These are phyloP conservation scores for Baffinella frigidus DNA, from an alignment of 208 protist species.

Conservation along the genomic window DNA sequence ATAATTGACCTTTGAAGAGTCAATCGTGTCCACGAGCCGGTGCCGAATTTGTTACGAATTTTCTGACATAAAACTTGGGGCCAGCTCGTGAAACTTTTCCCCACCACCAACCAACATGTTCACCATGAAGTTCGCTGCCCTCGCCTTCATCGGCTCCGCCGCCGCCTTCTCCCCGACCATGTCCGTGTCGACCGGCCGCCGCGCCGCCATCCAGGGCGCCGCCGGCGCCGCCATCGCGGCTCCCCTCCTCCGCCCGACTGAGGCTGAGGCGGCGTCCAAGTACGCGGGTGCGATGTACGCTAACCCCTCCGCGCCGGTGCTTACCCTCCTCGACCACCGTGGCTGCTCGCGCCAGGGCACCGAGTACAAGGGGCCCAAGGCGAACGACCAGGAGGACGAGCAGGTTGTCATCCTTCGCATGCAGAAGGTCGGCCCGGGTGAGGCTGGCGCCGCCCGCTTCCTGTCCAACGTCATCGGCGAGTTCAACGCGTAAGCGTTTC, in stretches of 20 bases:
- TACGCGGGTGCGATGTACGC: constrained; percentile 38
- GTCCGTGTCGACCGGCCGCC: not conserved
- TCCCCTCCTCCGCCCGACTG: not conserved
- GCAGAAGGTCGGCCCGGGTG: too few species aligned
- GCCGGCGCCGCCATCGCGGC: not conserved
- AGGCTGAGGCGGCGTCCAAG: not conserved
- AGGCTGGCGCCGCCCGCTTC: too few species aligned
- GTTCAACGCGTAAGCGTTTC: too few species aligned
- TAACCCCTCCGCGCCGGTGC: not conserved
- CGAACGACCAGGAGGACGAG: constrained; percentile 52
- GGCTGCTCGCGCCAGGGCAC: constrained; percentile 15
- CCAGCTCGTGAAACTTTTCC: too few species aligned
- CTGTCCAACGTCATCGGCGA: too few species aligned
- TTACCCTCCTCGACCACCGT: constrained; percentile 58
- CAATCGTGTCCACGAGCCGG: too few species aligned
- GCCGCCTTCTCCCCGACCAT: constrained; percentile 51
- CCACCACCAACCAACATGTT: too few species aligned
- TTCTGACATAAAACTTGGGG: too few species aligned
- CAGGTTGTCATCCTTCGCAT: constrained; percentile 35
- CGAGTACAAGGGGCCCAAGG: constrained; percentile 10
- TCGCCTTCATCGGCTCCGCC: constrained; percentile 18
- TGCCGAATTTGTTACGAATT: too few species aligned
- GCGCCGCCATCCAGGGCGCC: constrained; percentile 19
- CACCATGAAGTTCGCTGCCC: not conserved
- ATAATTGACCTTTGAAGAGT: too few species aligned